Evolutionary conservation across 1,284 basidiomycete genomes (phyloP).

Genomic region (Malassezia dermatis): DNA sequence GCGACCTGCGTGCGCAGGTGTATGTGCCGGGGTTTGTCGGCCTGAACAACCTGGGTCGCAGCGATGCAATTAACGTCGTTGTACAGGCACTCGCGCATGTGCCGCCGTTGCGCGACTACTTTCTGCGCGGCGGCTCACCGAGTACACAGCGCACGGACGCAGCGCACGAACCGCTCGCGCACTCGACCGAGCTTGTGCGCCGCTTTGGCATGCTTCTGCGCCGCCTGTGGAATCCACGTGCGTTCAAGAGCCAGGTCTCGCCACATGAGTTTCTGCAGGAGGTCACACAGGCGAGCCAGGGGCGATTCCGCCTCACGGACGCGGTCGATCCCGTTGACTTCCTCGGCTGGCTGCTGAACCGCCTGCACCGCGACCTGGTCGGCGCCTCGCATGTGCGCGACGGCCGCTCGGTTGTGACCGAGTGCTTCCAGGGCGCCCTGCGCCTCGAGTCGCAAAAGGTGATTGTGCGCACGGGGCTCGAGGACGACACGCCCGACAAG

Average conservation of each 20-base stretch:
- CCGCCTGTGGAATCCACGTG: conserved; percentile 72
- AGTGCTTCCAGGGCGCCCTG: conserved; percentile 85
- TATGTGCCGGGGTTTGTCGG: conserved; percentile 92
- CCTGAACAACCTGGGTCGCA: conserved; percentile 90
- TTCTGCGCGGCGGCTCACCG: conserved; percentile 19
- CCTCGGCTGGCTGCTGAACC: conserved; percentile 87
- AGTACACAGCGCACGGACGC: not conserved
- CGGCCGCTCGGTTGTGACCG: conserved; percentile 61
- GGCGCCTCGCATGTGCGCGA: conserved; percentile 50
- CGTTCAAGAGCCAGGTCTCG: conserved; percentile 86
- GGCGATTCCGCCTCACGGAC: conserved; percentile 80
- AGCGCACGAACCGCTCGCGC: conserved; percentile 10
- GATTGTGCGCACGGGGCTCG: conserved; percentile 49
- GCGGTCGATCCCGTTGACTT: conserved; percentile 96
- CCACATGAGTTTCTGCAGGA: conserved; percentile 98
- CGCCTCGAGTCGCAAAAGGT: conserved; percentile 88
- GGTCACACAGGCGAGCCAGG: conserved; percentile 72
- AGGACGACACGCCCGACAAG: conserved; percentile 20
- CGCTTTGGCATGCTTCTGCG: conserved; percentile 67
- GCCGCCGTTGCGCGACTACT: conserved; percentile 71
- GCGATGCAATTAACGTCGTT: conserved; percentile 95
- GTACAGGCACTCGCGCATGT: conserved; percentile 88
- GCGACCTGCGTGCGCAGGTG: conserved; percentile 64
- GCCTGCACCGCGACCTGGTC: conserved; percentile 79
- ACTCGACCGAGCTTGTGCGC: conserved; percentile 63